Evolutionary conservation across 495 filamentous ascomycete genomes (phyloP).

Genomic region (Penicillium cosmopolitanum): DNA sequence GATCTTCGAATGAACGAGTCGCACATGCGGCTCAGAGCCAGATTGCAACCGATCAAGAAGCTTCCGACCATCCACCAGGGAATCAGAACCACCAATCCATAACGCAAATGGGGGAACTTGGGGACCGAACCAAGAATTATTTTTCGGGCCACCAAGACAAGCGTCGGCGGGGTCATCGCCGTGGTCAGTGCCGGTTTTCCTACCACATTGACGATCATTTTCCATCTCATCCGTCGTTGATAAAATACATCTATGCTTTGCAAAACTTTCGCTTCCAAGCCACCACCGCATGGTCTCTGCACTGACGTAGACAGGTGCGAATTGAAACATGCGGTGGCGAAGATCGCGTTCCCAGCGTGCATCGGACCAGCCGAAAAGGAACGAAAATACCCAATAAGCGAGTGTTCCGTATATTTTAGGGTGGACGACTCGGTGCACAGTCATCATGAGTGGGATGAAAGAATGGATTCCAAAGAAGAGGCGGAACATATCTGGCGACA

Average conservation of each 20-base stretch:
- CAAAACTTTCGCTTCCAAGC: constrained; percentile 90
- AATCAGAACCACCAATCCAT: constrained; percentile 83
- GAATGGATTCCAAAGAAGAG: constrained; percentile 90
- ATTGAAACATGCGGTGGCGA: constrained; percentile 85
- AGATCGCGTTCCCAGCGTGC: constrained; percentile 81
- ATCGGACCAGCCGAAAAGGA: constrained; percentile 91
- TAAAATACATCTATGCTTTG: constrained; percentile 88
- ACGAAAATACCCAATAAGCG: constrained; percentile 88
- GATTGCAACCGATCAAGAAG: constrained; percentile 74
- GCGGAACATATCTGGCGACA: constrained; percentile 76
- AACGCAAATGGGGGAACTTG: constrained; percentile 83
- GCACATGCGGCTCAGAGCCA: constrained; percentile 80
- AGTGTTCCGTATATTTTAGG: constrained; percentile 76
- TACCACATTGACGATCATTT: constrained; percentile 46
- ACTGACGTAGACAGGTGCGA: constrained; percentile 86
- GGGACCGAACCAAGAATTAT: constrained; percentile 79
- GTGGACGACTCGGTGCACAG: constrained; percentile 68
- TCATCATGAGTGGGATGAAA: constrained; percentile 96
- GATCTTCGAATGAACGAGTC: constrained; percentile 77
- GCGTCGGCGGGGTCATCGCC: constrained; percentile 25
- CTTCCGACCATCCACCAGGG: constrained; percentile 79
- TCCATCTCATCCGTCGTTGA: constrained; percentile 71
- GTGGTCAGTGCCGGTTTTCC: constrained; percentile 15
- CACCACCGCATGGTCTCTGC: constrained; percentile 96
- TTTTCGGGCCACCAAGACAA: constrained; percentile 36